Conservation (phyloP, 2,329 filamentous ascomycete genomes). For the Hypoxylon sp. region DNA sequence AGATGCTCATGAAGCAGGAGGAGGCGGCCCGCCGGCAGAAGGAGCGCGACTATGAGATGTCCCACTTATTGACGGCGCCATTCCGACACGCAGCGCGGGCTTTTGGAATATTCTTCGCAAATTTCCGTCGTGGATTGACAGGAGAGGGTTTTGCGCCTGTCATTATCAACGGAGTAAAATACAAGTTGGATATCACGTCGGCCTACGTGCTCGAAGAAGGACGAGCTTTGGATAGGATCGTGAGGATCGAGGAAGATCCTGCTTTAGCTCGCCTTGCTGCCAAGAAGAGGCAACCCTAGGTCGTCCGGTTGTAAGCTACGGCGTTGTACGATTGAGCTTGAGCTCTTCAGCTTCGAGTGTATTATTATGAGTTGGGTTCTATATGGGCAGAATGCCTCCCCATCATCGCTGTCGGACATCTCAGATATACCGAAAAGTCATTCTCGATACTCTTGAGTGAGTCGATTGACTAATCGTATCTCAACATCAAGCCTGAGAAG, state of each 20-base stretch:
- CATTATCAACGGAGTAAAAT: slow-evolving; percentile 62
- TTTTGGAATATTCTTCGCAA: slow-evolving; percentile 60
- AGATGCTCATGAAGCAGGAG: slow-evolving; percentile 52
- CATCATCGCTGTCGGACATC: neutral
- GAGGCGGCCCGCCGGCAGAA: slow-evolving; percentile 59
- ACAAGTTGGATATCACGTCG: slow-evolving; percentile 71
- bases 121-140: slow-evolving; percentile 66
- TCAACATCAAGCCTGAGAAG: slow-evolving; percentile 14
- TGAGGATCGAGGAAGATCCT: slow-evolving; percentile 56
- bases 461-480: slow-evolving; percentile 1
- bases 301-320: slow-evolving; percentile 6
- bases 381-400: neutral
- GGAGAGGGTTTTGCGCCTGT: slow-evolving; percentile 71
- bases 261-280: slow-evolving; percentile 29
- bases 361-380: neutral
- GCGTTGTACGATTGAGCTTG: slow-evolving; percentile 1
- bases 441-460: neutral
- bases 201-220: slow-evolving; percentile 74
- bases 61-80: slow-evolving; percentile 70
- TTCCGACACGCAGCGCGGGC: slow-evolving; percentile 67
- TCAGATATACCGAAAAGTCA: neutral
- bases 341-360: neutral
- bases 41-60: slow-evolving; percentile 66
- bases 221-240: slow-evolving; percentile 70
- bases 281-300: slow-evolving; percentile 4